Conservation (phyloP, 768 basidiomycete genomes). For the Pulveroboletus frians region DNA sequence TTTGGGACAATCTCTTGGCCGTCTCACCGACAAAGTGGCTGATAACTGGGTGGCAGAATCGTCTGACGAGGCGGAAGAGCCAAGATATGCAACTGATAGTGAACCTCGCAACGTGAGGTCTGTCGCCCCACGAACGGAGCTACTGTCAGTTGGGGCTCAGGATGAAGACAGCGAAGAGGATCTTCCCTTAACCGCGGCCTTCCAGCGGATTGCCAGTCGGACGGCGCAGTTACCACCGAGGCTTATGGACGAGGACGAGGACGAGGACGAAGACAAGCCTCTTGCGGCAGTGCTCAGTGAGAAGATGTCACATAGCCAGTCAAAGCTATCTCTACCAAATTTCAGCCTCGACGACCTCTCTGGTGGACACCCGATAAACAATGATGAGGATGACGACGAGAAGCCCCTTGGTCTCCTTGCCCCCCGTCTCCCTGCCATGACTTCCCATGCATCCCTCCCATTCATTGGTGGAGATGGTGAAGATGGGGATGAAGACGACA, state of each 20-base stretch:
- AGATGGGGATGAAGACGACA: slow-evolving; percentile 59
- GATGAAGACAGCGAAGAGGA: slow-evolving; percentile 74
- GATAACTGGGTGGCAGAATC: slow-evolving; percentile 48
- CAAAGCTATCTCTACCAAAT: slow-evolving; percentile 41
- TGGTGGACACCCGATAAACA: slow-evolving; percentile 21
- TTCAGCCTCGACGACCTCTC: slow-evolving; percentile 37
- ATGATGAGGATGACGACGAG: slow-evolving; percentile 65
- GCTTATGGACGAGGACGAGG: slow-evolving; percentile 39
- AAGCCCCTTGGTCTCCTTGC: slow-evolving; percentile 66
- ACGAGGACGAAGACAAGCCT: slow-evolving; percentile 59
- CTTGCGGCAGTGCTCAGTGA: slow-evolving; percentile 55
- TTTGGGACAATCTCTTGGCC: slow-evolving; percentile 16
- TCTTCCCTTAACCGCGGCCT: slow-evolving; percentile 63
- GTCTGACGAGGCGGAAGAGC: slow-evolving; percentile 57
- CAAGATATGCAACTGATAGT: slow-evolving; percentile 52
- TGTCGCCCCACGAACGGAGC: slow-evolving; percentile 1
- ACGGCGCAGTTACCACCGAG: slow-evolving; percentile 27
- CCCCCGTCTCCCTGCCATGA: slow-evolving; percentile 38
- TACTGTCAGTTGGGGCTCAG: background rate
- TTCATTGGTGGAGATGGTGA: slow-evolving; percentile 36
- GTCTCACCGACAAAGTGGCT: slow-evolving; percentile 17
- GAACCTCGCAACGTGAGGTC: slow-evolving; percentile 43
- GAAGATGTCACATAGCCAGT: slow-evolving; percentile 39
- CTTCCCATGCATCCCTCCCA: slow-evolving; percentile 24
- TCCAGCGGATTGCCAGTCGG: slow-evolving; percentile 51